Evolutionary conservation across 2,329 filamentous ascomycete genomes (phyloP).

Genomic region (Neonectria neomacrospora): DNA sequence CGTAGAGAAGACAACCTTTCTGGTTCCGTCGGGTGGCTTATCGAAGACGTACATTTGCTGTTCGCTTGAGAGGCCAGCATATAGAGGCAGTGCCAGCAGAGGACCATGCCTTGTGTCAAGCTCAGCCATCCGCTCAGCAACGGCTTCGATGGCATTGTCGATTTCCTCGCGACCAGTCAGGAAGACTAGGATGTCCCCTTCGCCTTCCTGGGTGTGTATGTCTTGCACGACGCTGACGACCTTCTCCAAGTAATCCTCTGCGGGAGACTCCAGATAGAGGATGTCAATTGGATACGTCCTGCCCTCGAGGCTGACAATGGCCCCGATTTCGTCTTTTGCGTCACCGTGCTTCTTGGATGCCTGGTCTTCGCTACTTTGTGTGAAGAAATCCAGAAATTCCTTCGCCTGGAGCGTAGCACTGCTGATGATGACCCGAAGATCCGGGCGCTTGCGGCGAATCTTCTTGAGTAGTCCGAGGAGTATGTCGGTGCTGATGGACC

Average conservation of each 20-base stretch:
- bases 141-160: constrained; percentile 80
- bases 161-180: constrained; percentile 95
- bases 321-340: constrained; percentile 46
- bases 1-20: constrained; percentile 93
- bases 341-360: constrained; percentile 41
- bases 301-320: constrained; percentile 86
- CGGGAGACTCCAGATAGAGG: constrained; percentile 80
- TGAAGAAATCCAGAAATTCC: constrained; percentile 84
- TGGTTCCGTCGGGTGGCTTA: constrained; percentile 79
- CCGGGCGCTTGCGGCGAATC: constrained; percentile 80
- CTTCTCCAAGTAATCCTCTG: constrained; percentile 87
- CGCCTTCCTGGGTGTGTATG: constrained; percentile 82
- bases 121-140: constrained; percentile 76
- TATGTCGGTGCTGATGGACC: constrained; percentile 92
- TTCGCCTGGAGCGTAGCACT: constrained; percentile 94
- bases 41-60: constrained; percentile 97
- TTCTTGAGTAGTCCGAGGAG: constrained; percentile 92
- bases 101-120: constrained; percentile 55
- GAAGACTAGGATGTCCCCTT: constrained; percentile 91
- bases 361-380: constrained; percentile 51
- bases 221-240: constrained; percentile 86
- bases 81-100: constrained; percentile 73
- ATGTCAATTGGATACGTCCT: constrained; percentile 90
- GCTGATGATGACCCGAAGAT: constrained; percentile 89
- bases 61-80: constrained; percentile 88